Evolutionary conservation across 768 basidiomycete species (phyloP), one percentile per base, ranked within the genome.

Genomic region (Mycena rebaudengoi): DNA sequence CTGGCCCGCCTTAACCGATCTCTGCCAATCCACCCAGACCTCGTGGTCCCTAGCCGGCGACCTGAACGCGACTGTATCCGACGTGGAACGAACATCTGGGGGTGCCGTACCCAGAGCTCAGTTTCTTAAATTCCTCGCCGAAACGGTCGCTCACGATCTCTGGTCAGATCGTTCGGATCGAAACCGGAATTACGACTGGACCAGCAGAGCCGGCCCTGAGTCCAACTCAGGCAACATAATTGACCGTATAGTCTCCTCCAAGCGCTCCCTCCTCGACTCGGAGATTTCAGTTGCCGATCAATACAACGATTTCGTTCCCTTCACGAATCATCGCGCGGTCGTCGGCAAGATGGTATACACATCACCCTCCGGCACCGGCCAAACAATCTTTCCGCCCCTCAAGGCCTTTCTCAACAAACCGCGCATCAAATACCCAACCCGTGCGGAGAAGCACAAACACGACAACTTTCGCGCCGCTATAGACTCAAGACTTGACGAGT

Each of bases 211-310:
- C 0, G 10, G 16, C n/a, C 11, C 16, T 4, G 26, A 16, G 0
- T 8, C 23, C 4, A 23, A 13, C 16, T 25, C 48, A 0, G 69
- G 71, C 4, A 71, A 62, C 57, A 74, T 74, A 21, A 74, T 72
- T 18, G 67, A 73, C 39, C 44, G 66, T 5, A 51, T 71, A 2
- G 70, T 67, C 6, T 30, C 62, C 0, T 71, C 71, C 0, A 30
- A 41, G 3, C 37, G 40, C 2, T 29, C 39, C 13, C 35, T 23
- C 37, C 6, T 52, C 11, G 59, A 60, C 28, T 20, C 50, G 4
- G 49, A 60, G 6, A 60, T 60, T 0, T 23, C 35, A 1, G 28
- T 32, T 25, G 21, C 32, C 37, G 50, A 51, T 18, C 29, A 23
- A 1, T 28, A 13, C 18, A 10, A 44, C 2, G 29, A 35, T 26